phyloP scores from a whole-genome alignment of 495 filamentous ascomycete genomes.

The Podospora conica region DNA sequence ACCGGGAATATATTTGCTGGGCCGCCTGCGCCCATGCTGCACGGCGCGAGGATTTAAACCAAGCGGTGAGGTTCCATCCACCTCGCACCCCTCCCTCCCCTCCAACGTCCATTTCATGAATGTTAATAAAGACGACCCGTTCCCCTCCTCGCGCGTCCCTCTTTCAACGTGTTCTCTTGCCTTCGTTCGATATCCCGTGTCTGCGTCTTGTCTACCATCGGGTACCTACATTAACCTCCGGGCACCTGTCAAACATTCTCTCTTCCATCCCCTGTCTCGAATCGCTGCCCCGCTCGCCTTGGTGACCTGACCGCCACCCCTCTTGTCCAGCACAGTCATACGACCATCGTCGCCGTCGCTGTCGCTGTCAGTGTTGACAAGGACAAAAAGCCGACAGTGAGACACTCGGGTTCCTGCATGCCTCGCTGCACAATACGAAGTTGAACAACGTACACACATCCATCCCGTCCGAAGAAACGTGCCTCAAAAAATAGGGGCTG shows the following conservation, averaged over 20 bases:
- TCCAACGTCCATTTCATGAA: not conserved
- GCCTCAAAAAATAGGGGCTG: not conserved
- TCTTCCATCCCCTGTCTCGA: not conserved
- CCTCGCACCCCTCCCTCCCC: not conserved
- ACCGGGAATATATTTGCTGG: not conserved
- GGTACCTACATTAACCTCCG: not conserved
- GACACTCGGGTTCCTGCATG: not conserved
- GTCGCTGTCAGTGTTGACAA: not conserved
- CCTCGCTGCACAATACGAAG: not conserved
- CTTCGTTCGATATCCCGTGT: not conserved
- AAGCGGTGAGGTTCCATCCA: not conserved
- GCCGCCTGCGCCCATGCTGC: not conserved
- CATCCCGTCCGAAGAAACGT: not conserved
- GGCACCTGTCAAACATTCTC: too few relatives aligned
- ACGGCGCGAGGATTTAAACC: too few relatives aligned
- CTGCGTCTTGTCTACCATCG: not conserved
- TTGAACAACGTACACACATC: not conserved
- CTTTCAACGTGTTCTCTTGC: slow-evolving; percentile 2
- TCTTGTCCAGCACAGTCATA: not conserved
- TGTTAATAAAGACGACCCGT: not conserved
- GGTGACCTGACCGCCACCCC: not conserved
- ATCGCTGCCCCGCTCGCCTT: not conserved
- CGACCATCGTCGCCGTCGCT: not conserved
- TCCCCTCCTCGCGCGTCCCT: not conserved
- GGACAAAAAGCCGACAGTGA: not conserved